Evolutionary conservation across 2,329 filamentous ascomycete species (phyloP).

Genomic region (Pseudogymnoascus sp.): DNA sequence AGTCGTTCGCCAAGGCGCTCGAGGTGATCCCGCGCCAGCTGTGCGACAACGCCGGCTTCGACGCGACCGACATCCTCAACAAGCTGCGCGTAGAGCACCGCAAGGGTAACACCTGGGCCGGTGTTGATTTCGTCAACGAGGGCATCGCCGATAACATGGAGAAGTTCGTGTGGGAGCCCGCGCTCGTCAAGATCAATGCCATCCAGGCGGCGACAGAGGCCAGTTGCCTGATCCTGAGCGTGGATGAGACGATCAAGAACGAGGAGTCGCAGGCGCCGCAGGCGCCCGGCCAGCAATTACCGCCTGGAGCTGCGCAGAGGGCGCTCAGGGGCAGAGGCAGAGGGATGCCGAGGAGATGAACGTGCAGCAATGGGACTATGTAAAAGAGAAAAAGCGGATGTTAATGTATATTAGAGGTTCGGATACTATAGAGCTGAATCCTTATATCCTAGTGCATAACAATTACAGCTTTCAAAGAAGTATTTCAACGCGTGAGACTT

Average conservation of each 20-base stretch:
- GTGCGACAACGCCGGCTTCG: constrained; percentile 97
- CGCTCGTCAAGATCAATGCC: constrained; percentile 92
- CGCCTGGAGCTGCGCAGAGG: constrained; percentile 78
- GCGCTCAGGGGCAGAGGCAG: constrained; percentile 77
- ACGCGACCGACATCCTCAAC: constrained; percentile 97
- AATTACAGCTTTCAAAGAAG: not conserved
- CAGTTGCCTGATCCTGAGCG: constrained; percentile 86
- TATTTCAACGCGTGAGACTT: not conserved
- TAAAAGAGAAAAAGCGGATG: constrained; percentile 9
- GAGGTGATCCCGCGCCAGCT: constrained; percentile 95
- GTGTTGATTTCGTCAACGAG: constrained; percentile 90
- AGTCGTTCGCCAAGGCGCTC: constrained; percentile 93
- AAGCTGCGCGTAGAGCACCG: constrained; percentile 92
- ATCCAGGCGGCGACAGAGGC: constrained; percentile 95
- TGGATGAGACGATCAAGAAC: constrained; percentile 98
- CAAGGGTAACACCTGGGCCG: constrained; percentile 87
- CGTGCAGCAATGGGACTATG: not conserved
- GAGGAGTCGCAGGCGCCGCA: constrained; percentile 85
- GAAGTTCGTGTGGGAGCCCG: constrained; percentile 95
- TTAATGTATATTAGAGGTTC: constrained; percentile 10
- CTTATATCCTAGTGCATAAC: constrained; percentile 7
- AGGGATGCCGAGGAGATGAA: constrained; percentile 76
- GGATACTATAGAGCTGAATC: constrained; percentile 7
- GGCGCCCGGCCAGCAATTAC: constrained; percentile 67
- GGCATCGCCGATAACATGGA: constrained; percentile 92